Base-by-base conservation (phyloP, 148 eudicot genomes). In the Spergularia bocconei region DNA sequence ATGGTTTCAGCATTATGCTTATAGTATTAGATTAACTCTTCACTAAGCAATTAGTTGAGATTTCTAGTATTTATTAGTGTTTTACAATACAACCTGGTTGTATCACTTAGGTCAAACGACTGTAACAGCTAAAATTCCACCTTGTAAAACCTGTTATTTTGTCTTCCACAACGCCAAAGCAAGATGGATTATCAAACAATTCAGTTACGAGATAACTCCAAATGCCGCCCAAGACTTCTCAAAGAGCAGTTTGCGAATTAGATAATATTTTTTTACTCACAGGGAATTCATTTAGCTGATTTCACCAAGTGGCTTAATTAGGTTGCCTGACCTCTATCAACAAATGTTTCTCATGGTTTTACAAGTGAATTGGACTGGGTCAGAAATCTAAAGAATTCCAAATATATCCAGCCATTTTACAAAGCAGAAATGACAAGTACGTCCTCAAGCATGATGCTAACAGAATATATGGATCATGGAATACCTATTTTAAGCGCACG, bases 201-300 rank as follows among this genome's bases (percentile, higher is more conserved):
- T 20, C 67, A 63, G 7, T 36, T 4, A 36, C 4, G 67, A 39
- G 44, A 63, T 33, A 19, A 16, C 17, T 17, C 0, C 8, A 15
- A 63, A 23, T 1, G 63, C 63, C 63, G 19, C 12, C 13, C 14
- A 36, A 29, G 44, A 63, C 41, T 39, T 63, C 67, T 47, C 25
- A 39, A 66, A 41, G 11, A n/a, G 51, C 39, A 29, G 17, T 17
- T 19, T 29, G 67, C 15, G 17, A 33, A 4, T 29, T 7, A 19
- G 50, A 52, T 1, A 11, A 21, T 53, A 21, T 19, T 5, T 10
- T 44, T 70, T 14, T 54, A 23, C 47, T 20, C 21, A 14, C 53
- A 39, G 20, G 60, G 65, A 57, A 70, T 54, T 11, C 73, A 70
- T 70, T 20, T 20, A 67, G 16, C 69, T 17, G 51, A 68, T 39